Base-by-base conservation (phyloP, 108 stramenopile species). In the Skeletonema potamos region DNA sequence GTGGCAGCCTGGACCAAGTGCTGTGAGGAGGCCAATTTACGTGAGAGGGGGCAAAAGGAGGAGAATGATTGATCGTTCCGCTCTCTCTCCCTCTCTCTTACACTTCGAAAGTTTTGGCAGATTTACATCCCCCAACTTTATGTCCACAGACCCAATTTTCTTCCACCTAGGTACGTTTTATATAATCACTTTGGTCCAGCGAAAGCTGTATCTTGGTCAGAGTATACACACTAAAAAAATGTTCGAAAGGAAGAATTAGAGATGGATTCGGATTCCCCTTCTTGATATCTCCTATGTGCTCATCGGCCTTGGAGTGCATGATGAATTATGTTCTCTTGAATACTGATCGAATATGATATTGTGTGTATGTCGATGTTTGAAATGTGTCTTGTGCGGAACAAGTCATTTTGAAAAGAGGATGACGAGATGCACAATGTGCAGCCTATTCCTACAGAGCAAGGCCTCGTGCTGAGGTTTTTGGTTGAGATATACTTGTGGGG, bases 251-350 rank as follows among this genome's bases (percentile, higher is more conserved):
- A 81, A 65, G 79, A 81, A 43, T 3, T 44, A 39, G 79, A 81
- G 79, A 81, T 77, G 79, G 79, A 81, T 76, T 77, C 79, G 79
- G 79, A 81, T 81, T 81, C 79, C 79, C 79, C 79, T 81, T 81
- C 79, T 81, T 81, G 79, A 81, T 72, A 27, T 61, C 41, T 70
- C 79, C 70, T 59, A 15, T 43, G 60, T 74, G 79, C 60, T 81
- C 63, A 81, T 81, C 79, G 79, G 54, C 79, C 62, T 58, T 76
- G 79, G 70, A 55, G 62, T 70, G 62, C 62, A 26, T 81, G 79
- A 81, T 81, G 79, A 76, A 71, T 51, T 18, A 72, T 57, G 27
- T 61, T 68, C 70, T 29, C 20, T 30, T 64, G 56, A 34, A 55
- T 15, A 11, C 77, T 79, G 77, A 79, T 79, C 77, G 79, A 81